phyloP scores from a whole-genome alignment of 495 filamentous ascomycete genomes.

The Sporormia fimetaria region DNA sequence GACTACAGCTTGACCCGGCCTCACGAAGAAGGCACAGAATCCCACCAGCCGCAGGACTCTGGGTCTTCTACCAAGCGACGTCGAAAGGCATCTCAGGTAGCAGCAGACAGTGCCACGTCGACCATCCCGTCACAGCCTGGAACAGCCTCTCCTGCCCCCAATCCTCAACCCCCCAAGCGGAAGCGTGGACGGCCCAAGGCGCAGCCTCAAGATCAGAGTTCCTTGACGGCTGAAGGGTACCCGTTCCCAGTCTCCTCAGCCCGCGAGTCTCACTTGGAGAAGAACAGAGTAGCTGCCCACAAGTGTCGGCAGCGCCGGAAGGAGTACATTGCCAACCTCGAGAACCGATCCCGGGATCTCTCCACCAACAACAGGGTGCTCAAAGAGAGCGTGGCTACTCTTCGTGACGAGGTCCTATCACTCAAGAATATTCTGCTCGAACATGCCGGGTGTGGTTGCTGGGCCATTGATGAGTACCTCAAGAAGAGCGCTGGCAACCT shows the following conservation, averaged over 20 bases:
- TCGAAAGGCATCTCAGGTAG: background rate
- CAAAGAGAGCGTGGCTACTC: slow-evolving; percentile 23
- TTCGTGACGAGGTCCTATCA: slow-evolving; percentile 35
- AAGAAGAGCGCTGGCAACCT: slow-evolving; percentile 35
- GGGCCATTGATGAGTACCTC: slow-evolving; percentile 21
- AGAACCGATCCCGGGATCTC: slow-evolving; percentile 22
- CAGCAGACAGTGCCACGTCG: background rate
- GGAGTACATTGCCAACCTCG: slow-evolving; percentile 33
- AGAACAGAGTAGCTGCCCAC: slow-evolving; percentile 72
- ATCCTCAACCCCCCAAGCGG: slow-evolving; percentile 10
- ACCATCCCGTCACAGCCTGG: background rate
- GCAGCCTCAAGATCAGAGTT: slow-evolving; percentile 3
- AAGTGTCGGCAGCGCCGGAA: slow-evolving; percentile 88
- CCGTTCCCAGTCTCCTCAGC: slow-evolving; percentile 9
- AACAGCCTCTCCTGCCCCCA: background rate
- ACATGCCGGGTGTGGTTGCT: slow-evolving; percentile 35
- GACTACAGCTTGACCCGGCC: slow-evolving; percentile 4
- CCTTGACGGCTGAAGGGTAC: slow-evolving; percentile 9
- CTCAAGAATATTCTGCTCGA: slow-evolving; percentile 37
- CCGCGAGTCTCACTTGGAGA: slow-evolving; percentile 51
- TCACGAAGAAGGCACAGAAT: background rate
- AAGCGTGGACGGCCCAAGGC: slow-evolving; percentile 16
- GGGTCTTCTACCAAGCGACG: background rate
- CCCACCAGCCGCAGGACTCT: background rate
- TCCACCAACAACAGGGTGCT: slow-evolving; percentile 23